Evolutionary conservation across 805 yeast species (phyloP).

Genomic region (Spathaspora boniae): DNA sequence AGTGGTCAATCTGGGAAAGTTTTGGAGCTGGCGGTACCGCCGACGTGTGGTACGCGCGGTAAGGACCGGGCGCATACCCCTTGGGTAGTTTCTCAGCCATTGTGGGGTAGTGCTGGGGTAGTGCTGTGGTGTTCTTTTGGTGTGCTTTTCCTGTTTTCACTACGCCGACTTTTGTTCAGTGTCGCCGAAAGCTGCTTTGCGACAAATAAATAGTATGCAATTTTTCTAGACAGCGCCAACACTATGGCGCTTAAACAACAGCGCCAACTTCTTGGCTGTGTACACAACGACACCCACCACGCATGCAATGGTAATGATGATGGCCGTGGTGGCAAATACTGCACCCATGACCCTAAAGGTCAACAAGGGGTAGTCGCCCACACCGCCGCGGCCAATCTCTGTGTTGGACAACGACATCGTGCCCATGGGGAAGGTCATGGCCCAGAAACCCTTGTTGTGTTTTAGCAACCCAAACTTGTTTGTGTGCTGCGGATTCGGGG

Average conservation of each 20-base stretch:
- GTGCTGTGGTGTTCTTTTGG: no score
- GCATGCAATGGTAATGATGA: slow-evolving; percentile 40
- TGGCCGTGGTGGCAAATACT: slow-evolving; percentile 54
- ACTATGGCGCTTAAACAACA: slow-evolving; percentile 1
- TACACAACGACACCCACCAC: slow-evolving; percentile 24
- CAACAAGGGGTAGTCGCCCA: slow-evolving; percentile 29
- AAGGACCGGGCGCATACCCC: slow-evolving; percentile 27
- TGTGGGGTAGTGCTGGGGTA: no score
- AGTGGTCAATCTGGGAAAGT: slow-evolving; percentile 16
- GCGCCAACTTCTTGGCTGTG: slow-evolving; percentile 3
- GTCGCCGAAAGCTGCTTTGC: no score
- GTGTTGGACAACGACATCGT: slow-evolving; percentile 65
- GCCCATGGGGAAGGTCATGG: slow-evolving; percentile 87
- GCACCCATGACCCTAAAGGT: slow-evolving; percentile 63
- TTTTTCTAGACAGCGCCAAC: no score
- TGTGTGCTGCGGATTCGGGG: slow-evolving; percentile 19
- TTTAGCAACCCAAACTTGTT: slow-evolving; percentile 18
- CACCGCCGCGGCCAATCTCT: slow-evolving; percentile 45
- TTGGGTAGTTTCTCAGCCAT: slow-evolving; percentile 16
- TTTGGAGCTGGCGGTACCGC: slow-evolving; percentile 9
- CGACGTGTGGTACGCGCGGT: slow-evolving; percentile 20
- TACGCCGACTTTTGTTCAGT: no score
- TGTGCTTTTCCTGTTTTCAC: no score
- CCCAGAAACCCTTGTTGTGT: slow-evolving; percentile 44
- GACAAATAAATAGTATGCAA: no score